phyloP scores from a whole-genome alignment of 306 rosid genomes.

The Begonia loranthoides region DNA sequence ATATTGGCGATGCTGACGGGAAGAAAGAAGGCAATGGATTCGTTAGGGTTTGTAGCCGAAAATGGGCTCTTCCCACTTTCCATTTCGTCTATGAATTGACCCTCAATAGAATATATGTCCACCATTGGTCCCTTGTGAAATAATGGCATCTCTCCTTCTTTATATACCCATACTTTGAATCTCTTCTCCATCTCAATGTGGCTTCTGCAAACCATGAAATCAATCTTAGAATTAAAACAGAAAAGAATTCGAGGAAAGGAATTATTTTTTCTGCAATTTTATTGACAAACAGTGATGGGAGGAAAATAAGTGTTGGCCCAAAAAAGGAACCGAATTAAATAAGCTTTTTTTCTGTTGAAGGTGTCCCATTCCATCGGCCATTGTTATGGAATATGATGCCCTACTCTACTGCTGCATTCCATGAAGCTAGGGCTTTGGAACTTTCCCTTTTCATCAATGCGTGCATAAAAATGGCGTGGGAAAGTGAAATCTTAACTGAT shows the following conservation, averaged over 20 bases:
- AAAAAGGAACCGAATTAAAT: too few relatives aligned
- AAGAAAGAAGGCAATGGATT: conserved; percentile 49
- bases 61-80: conserved; percentile 28
- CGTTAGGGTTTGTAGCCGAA: conserved; percentile 37
- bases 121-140: conserved; percentile 43
- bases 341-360: too few relatives aligned
- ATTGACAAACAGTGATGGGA: too few relatives aligned
- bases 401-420: too few relatives aligned
- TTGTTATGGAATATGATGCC: too few relatives aligned
- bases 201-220: conserved; percentile 26
- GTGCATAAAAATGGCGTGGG: neutral
- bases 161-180: conserved; percentile 63
- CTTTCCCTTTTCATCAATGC: neutral
- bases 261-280: too few relatives aligned
- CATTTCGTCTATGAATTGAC: conserved; percentile 56
- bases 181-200: conserved; percentile 66
- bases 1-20: conserved; percentile 45
- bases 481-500: conserved; percentile 15
- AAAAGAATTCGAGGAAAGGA: too few relatives aligned
- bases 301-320: too few relatives aligned
- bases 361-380: too few relatives aligned
- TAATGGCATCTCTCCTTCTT: conserved; percentile 65
- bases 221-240: neutral
- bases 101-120: conserved; percentile 50
- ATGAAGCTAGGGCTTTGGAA: too few relatives aligned